These are phyloP conservation scores for Ceriops tagal DNA, from an alignment of 345 rosid species.

Conservation along the genomic window DNA sequence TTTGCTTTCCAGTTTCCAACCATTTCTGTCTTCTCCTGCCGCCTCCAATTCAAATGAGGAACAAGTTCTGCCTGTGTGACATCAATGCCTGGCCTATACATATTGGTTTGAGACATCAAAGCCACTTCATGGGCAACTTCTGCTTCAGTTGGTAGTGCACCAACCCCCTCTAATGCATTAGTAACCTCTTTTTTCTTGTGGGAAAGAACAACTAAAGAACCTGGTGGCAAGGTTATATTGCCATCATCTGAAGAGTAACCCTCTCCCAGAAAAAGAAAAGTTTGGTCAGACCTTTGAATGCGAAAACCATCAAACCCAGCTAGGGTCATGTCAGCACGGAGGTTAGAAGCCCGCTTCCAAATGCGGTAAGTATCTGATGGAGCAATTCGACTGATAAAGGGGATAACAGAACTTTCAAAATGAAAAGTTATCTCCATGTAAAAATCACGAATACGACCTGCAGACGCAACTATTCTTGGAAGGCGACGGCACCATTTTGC, in stretches of 20 bases:
- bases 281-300: conserved; percentile 14
- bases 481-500: conserved; percentile 20
- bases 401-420: conserved; percentile 20
- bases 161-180: conserved; percentile 97
- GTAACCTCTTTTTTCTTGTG: conserved; percentile 95
- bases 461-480: conserved; percentile 14
- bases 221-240: conserved; percentile 54
- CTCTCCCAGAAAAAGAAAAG: conserved; percentile 17
- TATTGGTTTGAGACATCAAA: conserved; percentile 94
- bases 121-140: conserved; percentile 94
- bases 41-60: conserved; percentile 91
- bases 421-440: conserved; percentile 21
- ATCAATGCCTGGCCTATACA: conserved; percentile 98
- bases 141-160: conserved; percentile 84
- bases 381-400: conserved; percentile 16
- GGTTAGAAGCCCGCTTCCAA: conserved; percentile 17
- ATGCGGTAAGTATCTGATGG: conserved; percentile 21
- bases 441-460: conserved; percentile 14
- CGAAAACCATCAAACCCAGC: conserved; percentile 22
- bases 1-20: conserved; percentile 97
- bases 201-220: conserved; percentile 82
- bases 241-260: conserved; percentile 65
- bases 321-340: conserved; percentile 19
- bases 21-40: conserved; percentile 93
- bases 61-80: conserved; percentile 95